These are phyloP conservation scores for Agrocybe pediades DNA, from an alignment of 768 basidiomycete species.

Conservation along the genomic window DNA sequence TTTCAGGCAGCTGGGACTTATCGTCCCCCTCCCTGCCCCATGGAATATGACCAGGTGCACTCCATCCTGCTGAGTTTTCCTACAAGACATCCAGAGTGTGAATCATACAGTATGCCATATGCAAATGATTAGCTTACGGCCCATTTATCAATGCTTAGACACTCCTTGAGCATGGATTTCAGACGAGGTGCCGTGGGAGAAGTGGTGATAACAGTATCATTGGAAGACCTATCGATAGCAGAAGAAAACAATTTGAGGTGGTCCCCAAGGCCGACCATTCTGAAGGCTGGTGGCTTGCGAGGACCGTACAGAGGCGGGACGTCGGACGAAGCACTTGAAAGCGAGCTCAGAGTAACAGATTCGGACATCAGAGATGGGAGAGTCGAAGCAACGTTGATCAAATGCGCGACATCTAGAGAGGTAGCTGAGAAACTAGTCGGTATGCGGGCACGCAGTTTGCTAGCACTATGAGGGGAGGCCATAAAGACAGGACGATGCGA, in stretches of 20 bases:
- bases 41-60: conserved; percentile 40
- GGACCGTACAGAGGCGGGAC: conserved; percentile 28
- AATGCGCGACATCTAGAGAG: conserved; percentile 22
- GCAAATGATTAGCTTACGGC: conserved; percentile 31
- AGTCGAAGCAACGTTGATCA: conserved; percentile 6
- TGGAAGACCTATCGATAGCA: background rate
- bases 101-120: conserved; percentile 2
- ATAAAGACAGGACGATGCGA: conserved; percentile 4
- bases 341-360: conserved; percentile 35
- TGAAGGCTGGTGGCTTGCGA: conserved; percentile 24
- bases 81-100: conserved; percentile 5
- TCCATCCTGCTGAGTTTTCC: conserved; percentile 28
- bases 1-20: conserved; percentile 39
- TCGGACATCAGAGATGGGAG: conserved; percentile 27
- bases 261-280: conserved; percentile 31
- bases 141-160: conserved; percentile 41
- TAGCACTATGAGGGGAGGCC: conserved; percentile 7
- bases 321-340: conserved; percentile 30
- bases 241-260: conserved; percentile 30
- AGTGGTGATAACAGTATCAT: conserved; percentile 24
- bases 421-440: conserved; percentile 13
- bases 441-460: conserved; percentile 2
- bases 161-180: conserved; percentile 37
- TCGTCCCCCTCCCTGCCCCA: conserved; percentile 30
- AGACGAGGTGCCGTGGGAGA: conserved; percentile 41